Conservation (phyloP, 2,329 filamentous ascomycete genomes). For the Penicillium fuscoglaucum region DNA sequence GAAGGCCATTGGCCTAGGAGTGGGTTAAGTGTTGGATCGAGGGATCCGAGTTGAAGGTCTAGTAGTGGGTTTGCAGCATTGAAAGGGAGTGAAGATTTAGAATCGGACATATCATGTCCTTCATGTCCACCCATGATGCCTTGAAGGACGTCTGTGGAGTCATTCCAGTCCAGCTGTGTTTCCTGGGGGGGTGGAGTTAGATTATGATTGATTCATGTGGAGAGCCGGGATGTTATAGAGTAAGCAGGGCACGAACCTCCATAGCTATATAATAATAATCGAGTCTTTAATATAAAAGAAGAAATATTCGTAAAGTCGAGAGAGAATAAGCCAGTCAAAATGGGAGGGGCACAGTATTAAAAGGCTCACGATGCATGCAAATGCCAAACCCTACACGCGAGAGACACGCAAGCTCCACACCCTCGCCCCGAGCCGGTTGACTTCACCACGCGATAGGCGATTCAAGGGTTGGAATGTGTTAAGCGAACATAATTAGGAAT, state of each 20-base stretch:
- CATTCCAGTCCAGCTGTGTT: slow-evolving; percentile 22
- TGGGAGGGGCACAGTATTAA: slow-evolving; percentile 12
- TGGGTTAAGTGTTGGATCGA: slow-evolving; percentile 13
- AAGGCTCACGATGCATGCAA: slow-evolving; percentile 6
- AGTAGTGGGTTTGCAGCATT: slow-evolving; percentile 26
- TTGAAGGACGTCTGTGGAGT: slow-evolving; percentile 34
- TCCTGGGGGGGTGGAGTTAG: slow-evolving; percentile 3
- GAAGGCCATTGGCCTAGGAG: slow-evolving; percentile 26
- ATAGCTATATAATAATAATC: neutral
- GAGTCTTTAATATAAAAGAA: neutral
- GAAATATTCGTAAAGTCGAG: neutral
- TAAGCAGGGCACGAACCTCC: slow-evolving; percentile 15
- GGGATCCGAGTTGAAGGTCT: slow-evolving; percentile 27
- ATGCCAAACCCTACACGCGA: slow-evolving; percentile 14
- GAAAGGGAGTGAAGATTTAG: slow-evolving; percentile 11
- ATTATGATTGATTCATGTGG: neutral
- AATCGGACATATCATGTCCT: slow-evolving; percentile 6
- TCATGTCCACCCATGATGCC: slow-evolving; percentile 30
- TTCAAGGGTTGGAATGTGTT: slow-evolving; percentile 18
- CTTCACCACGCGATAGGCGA: slow-evolving; percentile 10
- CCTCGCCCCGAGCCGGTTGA: slow-evolving; percentile 12
- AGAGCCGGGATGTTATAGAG: neutral
- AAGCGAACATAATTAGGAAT: slow-evolving; percentile 1
- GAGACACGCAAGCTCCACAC: slow-evolving; percentile 9
- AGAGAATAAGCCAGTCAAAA: neutral